Base-by-base conservation (phyloP, 805 yeast species). In the Barnettozyma siamensis region DNA sequence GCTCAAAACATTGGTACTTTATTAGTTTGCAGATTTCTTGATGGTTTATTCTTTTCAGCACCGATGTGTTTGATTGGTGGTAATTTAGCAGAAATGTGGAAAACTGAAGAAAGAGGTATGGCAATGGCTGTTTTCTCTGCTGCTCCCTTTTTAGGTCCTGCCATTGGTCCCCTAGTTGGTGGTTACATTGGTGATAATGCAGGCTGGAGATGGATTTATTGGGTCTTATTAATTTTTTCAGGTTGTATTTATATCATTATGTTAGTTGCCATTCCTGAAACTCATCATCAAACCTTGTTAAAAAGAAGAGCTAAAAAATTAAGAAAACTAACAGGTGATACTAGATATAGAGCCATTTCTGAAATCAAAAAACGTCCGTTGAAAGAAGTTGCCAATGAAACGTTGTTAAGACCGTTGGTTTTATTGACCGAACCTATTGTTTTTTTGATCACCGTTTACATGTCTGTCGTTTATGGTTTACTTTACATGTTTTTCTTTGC, bases 51-150 rank as follows among this genome's bases (percentile, higher is more conserved):
- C 27, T 83, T 87, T 15, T 74, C 84, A 23, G 88, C 88, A 4
- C 84, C 88, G 26, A 69, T 86, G 66, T 76, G 88, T 20, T 70
- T 82, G 45, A 86, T 85, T 33, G 88, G 88, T 38, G 95, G 93
- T 41, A 75, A 87, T 15, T 69, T 85, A 38, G 67, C 80, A 24
- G 94, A 86, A 58, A 62, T 85, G 54, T 86, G 88, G 82, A 64
- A 64, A 18, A 75, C 77, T 16, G 65, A 71, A 18, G 79, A 78
- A 48, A 62, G 79, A 58, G 82, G 86, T 40, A 54, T 76, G 10
- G 86, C 88, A n/a, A 75, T 83, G 78, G 72, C 83, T 2, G 45
- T 76, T 17, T 83, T 80, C 59, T 75, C 86, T 33, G 80, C 82
- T 34, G 88, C 87, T 36, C 87, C 88, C 3, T 78, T 79, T 57